Percentiles rank a stretch among this genome's conserved stretches.
Evolutionary conservation across 768 basidiomycete species (phyloP).

Genomic region (Lepiota brunneoincarnata): DNA sequence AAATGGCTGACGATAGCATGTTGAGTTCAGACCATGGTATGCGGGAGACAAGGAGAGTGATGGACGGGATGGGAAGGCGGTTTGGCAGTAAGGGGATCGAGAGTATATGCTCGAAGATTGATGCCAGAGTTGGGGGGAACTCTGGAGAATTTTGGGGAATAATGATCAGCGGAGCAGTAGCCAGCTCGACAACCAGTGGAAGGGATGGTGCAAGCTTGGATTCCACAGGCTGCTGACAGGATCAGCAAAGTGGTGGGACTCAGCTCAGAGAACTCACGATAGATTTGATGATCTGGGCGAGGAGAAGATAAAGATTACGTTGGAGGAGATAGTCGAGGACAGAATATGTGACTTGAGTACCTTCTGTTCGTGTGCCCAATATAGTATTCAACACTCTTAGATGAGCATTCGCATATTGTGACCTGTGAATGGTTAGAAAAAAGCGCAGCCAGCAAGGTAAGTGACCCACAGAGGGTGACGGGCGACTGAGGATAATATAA

Average conservation of each 20-base stretch:
- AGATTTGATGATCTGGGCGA: slow-evolving; percentile 37
- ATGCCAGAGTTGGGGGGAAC: slow-evolving; percentile 32
- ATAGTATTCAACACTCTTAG: slow-evolving; percentile 51
- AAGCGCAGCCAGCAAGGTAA: not conserved
- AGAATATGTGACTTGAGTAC: slow-evolving; percentile 25
- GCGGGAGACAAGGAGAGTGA: slow-evolving; percentile 61
- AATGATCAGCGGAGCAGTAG: slow-evolving; percentile 37
- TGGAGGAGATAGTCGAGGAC: slow-evolving; percentile 45
- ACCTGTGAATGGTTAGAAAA: slow-evolving; percentile 31
- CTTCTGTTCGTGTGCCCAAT: slow-evolving; percentile 31
- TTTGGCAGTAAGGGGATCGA: slow-evolving; percentile 78
- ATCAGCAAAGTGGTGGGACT: not conserved
- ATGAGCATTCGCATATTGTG: slow-evolving; percentile 41
- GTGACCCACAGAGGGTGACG: slow-evolving; percentile 45
- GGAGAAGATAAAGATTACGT: slow-evolving; percentile 43
- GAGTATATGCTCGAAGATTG: slow-evolving; percentile 55
- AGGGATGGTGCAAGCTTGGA: slow-evolving; percentile 54
- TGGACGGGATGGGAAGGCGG: slow-evolving; percentile 57
- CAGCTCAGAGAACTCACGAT: slow-evolving; percentile 44
- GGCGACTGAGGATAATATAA: slow-evolving; percentile 54
- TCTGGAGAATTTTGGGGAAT: slow-evolving; percentile 20
- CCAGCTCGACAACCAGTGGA: slow-evolving; percentile 44
- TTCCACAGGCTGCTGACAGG: slow-evolving; percentile 45
- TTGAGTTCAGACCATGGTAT: slow-evolving; percentile 51
- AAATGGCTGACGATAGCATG: slow-evolving; percentile 20